Percentiles rank a stretch among this genome's conserved stretches.
phyloP scores from a whole-genome alignment of 2,329 filamentous ascomycete species.

The Colletotrichum spaethianum region DNA sequence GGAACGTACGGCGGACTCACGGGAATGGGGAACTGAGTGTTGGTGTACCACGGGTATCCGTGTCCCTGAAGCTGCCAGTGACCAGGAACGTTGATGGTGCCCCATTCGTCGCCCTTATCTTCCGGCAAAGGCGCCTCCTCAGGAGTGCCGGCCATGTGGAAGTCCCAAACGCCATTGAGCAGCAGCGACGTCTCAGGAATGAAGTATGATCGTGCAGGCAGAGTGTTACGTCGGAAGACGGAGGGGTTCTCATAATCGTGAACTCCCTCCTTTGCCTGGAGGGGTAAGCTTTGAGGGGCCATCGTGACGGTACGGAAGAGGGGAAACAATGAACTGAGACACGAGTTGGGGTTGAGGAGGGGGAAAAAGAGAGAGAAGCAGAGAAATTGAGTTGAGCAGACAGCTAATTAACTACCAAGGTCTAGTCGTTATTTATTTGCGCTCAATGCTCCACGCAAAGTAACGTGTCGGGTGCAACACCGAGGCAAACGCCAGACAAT shows the following conservation, averaged over 20 bases:
- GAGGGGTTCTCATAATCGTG: constrained; percentile 66
- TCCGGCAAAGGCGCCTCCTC: constrained; percentile 60
- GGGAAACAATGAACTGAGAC: not conserved
- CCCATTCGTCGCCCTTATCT: constrained; percentile 56
- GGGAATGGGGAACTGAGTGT: constrained; percentile 76
- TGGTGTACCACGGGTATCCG: constrained; percentile 78
- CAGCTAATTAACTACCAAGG: not conserved
- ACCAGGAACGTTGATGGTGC: constrained; percentile 72
- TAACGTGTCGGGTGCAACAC: constrained; percentile 20
- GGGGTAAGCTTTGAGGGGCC: constrained; percentile 48
- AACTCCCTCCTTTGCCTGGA: constrained; percentile 52
- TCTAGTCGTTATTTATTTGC: constrained; percentile 34
- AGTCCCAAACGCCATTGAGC: constrained; percentile 72
- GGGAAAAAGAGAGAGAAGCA: not conserved
- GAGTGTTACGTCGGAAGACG: constrained; percentile 67
- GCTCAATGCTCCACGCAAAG: constrained; percentile 30
- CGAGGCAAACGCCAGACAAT: constrained; percentile 20
- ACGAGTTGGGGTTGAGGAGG: not conserved
- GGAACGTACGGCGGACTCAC: constrained; percentile 75
- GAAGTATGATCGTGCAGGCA: constrained; percentile 66
- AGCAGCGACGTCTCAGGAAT: constrained; percentile 64
- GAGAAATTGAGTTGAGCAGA: not conserved
- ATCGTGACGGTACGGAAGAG: constrained; percentile 33
- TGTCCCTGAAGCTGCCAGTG: constrained; percentile 81
- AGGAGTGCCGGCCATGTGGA: constrained; percentile 64